phyloP scores from a whole-genome alignment of 192 early-diverging fungal species.

The Radiomyces spectabilis region DNA sequence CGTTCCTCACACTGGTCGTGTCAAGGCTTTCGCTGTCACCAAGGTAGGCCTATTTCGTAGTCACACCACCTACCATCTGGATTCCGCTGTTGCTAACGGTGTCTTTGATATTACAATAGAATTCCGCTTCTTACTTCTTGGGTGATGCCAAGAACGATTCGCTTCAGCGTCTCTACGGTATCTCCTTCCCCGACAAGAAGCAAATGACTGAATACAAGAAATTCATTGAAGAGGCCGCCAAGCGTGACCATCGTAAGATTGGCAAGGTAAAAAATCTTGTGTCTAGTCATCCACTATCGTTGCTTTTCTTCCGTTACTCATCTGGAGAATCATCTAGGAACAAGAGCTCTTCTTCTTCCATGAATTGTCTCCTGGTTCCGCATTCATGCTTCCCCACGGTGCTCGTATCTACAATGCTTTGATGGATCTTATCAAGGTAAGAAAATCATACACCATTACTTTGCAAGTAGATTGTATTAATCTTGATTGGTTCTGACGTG shows the following conservation, averaged over 20 bases:
- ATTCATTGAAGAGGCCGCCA: slow-evolving; percentile 93
- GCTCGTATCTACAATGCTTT: slow-evolving; percentile 93
- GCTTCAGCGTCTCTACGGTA: slow-evolving; percentile 96
- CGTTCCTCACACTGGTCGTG: slow-evolving; percentile 86
- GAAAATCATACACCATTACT: too few species aligned
- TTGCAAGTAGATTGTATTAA: neutral
- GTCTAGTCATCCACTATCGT: neutral
- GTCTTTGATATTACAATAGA: slow-evolving; percentile 32
- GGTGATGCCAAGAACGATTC: slow-evolving; percentile 97
- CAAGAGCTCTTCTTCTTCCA: slow-evolving; percentile 99
- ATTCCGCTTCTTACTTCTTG: slow-evolving; percentile 97
- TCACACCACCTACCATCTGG: neutral
- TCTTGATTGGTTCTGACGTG: neutral
- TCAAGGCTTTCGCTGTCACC: slow-evolving; percentile 87
- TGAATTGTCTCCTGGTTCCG: slow-evolving; percentile 86
- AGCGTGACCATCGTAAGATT: slow-evolving; percentile 95
- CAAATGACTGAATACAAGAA: slow-evolving; percentile 92
- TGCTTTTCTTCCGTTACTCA: neutral
- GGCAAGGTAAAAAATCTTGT: slow-evolving; percentile 46
- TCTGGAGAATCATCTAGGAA: too few species aligned
- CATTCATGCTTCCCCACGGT: slow-evolving; percentile 95
- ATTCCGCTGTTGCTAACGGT: neutral
- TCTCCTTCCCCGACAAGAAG: slow-evolving; percentile 98
- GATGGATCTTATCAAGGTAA: slow-evolving; percentile 77
- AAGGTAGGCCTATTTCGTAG: slow-evolving; percentile 57